Evolutionary conservation across 495 filamentous ascomycete genomes (phyloP), one percentile per base, ranked within the genome.

Genomic region (Penicillium arizonense): DNA sequence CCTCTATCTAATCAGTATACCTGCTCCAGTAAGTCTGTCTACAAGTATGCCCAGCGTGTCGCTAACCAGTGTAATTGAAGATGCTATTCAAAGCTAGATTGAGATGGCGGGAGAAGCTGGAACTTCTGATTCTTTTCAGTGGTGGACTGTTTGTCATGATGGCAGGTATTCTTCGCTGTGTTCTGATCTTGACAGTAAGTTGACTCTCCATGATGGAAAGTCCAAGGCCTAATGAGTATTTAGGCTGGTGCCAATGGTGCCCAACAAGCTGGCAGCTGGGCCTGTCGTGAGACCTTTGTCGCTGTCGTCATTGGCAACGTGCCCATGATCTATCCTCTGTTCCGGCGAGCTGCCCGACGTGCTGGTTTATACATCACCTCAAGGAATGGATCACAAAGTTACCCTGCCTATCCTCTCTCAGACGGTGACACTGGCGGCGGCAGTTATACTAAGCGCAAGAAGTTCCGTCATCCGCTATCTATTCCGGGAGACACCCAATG

Each of bases 231-330:
- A 36, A 38, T 5, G 9, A 1, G 7, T 39, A n/a, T 21, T 14
- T 26, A 77, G 74, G 68, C 71, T 37, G 73, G 73, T 23, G 71
- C 72, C 20, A 74, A 80, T 58, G 71, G 70, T 47, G 77, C 78
- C 44, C 61, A 73, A 33, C 74, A 82, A 71, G 79, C 80, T 7
- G 81, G 82, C 35, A 76, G 73, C 68, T 86, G 83, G 83, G 81
- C 83, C 44, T 77, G 80, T 53, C 81, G 82, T 43, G 83, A 85
- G 55, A 83, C 81, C 33, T 85, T 86, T 55, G 79, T 85, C 44
- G 81, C 79, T 2, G 74, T 84, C 26, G 61, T 84, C 23, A 75
- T 85, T 47, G 77, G 77, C 53, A 86, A 85, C 60, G 61, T 79
- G 18, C 83, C 83, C 6, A 83, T 85, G 77, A 70, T 86, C 33